Conservation (phyloP, 768 basidiomycete species). For the Hygrophorus pudorinus region DNA sequence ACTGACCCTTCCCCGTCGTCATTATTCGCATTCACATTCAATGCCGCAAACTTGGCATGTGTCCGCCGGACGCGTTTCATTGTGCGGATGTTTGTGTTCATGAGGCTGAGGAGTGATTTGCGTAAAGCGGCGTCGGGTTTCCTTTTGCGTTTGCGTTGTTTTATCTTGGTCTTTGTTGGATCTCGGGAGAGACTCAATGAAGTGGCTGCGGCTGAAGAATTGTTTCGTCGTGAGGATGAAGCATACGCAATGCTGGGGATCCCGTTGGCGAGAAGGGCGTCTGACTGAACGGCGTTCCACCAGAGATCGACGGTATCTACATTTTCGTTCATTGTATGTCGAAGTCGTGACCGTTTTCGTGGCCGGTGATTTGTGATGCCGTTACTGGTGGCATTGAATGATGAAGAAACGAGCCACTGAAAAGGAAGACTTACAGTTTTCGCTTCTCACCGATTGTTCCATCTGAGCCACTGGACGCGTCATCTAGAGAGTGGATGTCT, state of each 20-base stretch:
- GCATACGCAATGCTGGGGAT: slow-evolving; percentile 44
- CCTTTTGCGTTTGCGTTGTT: slow-evolving; percentile 27
- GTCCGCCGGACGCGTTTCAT: slow-evolving; percentile 65
- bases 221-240: slow-evolving; percentile 20
- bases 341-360: slow-evolving; percentile 52
- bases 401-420: neutral
- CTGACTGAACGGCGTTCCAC: slow-evolving; percentile 66
- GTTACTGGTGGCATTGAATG: slow-evolving; percentile 15
- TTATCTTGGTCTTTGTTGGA: slow-evolving; percentile 7
- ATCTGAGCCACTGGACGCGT: slow-evolving; percentile 19
- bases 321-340: slow-evolving; percentile 26
- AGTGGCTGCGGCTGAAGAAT: slow-evolving; percentile 8
- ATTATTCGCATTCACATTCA: slow-evolving; percentile 28
- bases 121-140: slow-evolving; percentile 10
- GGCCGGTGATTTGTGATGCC: slow-evolving; percentile 35
- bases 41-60: slow-evolving; percentile 58
- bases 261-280: slow-evolving; percentile 52
- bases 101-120: slow-evolving; percentile 45
- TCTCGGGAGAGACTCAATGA: slow-evolving; percentile 8
- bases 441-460: slow-evolving; percentile 50
- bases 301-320: slow-evolving; percentile 48
- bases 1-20: slow-evolving; percentile 17
- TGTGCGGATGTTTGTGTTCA: slow-evolving; percentile 71
- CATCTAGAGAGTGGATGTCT: slow-evolving; percentile 16
- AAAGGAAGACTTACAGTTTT: slow-evolving; percentile 34